Base-by-base conservation (phyloP, 2,329 filamentous ascomycete genomes). In the Drechslerella coelobrocha region DNA sequence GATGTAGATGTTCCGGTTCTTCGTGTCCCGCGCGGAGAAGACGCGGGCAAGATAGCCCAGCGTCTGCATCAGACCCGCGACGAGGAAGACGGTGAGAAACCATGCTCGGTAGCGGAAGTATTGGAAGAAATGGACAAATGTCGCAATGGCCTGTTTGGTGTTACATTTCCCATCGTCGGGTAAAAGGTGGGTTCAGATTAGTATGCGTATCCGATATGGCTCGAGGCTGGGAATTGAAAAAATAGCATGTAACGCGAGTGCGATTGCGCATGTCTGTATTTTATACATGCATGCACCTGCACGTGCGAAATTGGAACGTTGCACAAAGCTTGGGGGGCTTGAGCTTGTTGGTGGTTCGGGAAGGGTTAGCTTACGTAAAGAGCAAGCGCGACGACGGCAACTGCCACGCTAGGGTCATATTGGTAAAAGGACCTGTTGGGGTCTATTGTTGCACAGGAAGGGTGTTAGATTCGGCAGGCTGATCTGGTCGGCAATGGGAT, bases 1-100 rank as follows among this genome's bases (percentile, higher is more conserved):
- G 9, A 77, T 74, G 48, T 76, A 78, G 12, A 77, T 37, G 19
- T 68, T 68, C 19, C 73, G 54, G 39, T 65, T 72, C n/a, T 41
- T 47, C 8, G 74, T 69, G 43, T 74, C 59, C 19, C 60, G 52
- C n/a, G 66, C 61, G 1, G 73, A 74, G n/a, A 75, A 68, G 7
- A 75, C 31, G 17, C 73, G 66, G 24, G 62, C 69, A 2, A 73
- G 54, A 39, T 74, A 74, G 21, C 73, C 73, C 6, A 74, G 68
- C 7, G 62, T 73, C 34, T 74, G 73, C 73, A 75, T 73, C 55
- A 61, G 26, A n/a, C 61, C 72, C 6, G 72, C 73, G 2, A 74
- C n/a, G 2, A 74, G 31, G 9, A 74, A 55, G 2, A 72, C 72
- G 0, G 72, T 73, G n/a, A 74, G 29, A 39, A 65, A 73, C 73